Evolutionary conservation across 129 eudicot species (phyloP).

Genomic region (Deinandra increscens): DNA sequence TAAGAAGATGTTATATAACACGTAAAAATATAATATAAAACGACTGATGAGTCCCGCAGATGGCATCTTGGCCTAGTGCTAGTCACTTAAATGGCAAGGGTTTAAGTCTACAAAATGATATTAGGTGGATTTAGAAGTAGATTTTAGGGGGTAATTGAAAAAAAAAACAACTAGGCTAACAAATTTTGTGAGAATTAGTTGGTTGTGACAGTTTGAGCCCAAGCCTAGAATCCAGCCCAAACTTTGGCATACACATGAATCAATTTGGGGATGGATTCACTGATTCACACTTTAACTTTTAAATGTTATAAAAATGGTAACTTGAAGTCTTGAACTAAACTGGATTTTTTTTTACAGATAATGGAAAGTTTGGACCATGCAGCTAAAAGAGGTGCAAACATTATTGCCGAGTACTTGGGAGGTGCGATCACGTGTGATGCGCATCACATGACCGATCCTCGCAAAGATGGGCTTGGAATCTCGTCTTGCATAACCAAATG

Average conservation of each 20-base stretch:
- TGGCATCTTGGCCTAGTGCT: too few relatives aligned
- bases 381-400: slow-evolving; percentile 63
- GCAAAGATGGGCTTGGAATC: slow-evolving; percentile 79
- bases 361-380: slow-evolving; percentile 92
- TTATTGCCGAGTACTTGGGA: slow-evolving; percentile 74
- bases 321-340: not conserved
- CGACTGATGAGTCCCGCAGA: not conserved
- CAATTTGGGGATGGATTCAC: not conserved
- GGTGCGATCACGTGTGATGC: slow-evolving; percentile 88
- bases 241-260: not conserved
- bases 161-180: not conserved
- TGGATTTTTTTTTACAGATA: slow-evolving; percentile 33
- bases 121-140: too few relatives aligned
- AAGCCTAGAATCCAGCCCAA: not conserved
- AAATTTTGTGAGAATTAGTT: not conserved
- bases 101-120: too few relatives aligned
- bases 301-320: not conserved
- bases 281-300: not conserved
- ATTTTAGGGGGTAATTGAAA: too few relatives aligned
- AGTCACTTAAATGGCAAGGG: too few relatives aligned
- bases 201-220: not conserved
- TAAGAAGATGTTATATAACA: not conserved
- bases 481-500: slow-evolving; percentile 73
- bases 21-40: not conserved
- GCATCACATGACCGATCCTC: slow-evolving; percentile 89